Evolutionary conservation across 768 basidiomycete species (phyloP), one percentile per base, ranked within the genome.

Genomic region (Suillus paluster): DNA sequence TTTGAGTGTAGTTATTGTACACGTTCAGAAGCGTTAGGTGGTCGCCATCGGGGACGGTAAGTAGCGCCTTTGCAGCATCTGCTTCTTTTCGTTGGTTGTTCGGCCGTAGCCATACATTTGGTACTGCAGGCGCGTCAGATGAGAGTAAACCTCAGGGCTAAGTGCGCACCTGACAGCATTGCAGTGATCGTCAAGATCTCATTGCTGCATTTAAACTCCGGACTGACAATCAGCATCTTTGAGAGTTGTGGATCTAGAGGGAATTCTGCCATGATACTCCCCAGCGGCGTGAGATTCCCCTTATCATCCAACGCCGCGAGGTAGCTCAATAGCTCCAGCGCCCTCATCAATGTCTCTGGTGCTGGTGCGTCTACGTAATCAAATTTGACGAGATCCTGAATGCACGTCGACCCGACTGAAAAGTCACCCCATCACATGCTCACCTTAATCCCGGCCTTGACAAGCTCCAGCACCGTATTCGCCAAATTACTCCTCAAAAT

Each of bases 301-400:
- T 30, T 94, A 67, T 98, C 95, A 70, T 99, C 95, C 63, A 99
- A 80, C 1, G 96, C 96, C 7, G 90, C 86, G 50, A 99, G 83
- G 75, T 89, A 97, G 71, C 98, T 96, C 50, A 99, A 82, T 38
- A 98, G 78, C 73, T 99, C 97, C 58, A 99, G 79, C 12, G 97
- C 97, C 60, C 97, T 89, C 97, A 99, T 98, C 52, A 99, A 83
- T 2, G 96, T 98, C 71, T 99, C 95, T 17, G 95, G 94, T 19
- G 95, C 95, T 3, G 95, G 94, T 6, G 30, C 92, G 72, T 97
- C 94, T 66, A 94, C 90, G 65, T 93, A 95, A 72, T 94, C 92
- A 68, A 95, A 95, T 50, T 77, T 79, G 3, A 95, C 95, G 61
- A 96, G 83, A 81, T 97, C 95, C 88, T 66, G 17, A n/a, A 34